A percentile compares a stretch with the other conserved stretches of the same genome.
Evolutionary conservation across 2,329 filamentous ascomycete species (phyloP).

Genomic region (Calonectria multiphialidica): DNA sequence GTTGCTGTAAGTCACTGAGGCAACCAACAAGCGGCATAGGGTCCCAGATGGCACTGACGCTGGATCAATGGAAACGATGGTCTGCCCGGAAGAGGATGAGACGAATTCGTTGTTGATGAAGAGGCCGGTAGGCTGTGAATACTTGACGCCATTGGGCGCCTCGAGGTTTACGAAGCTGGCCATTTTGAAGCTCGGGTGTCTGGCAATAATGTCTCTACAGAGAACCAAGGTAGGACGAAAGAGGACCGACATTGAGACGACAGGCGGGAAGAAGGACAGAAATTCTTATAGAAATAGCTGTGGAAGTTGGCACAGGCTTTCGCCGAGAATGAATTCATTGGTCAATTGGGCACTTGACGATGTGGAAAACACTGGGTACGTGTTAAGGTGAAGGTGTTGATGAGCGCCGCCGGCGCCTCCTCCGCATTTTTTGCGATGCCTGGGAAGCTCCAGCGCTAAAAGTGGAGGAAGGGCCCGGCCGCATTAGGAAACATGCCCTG

Average conservation of each 20-base stretch:
- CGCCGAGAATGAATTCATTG: not conserved
- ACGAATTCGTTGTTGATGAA: slow-evolving; percentile 92
- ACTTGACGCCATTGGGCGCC: slow-evolving; percentile 82
- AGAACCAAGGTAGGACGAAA: slow-evolving; percentile 27
- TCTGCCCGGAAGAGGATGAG: slow-evolving; percentile 39
- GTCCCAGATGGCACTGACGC: slow-evolving; percentile 35
- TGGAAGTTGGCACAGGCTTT: not conserved
- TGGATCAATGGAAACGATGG: slow-evolving; percentile 45
- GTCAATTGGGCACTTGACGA: slow-evolving; percentile 4
- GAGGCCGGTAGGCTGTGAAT: slow-evolving; percentile 78
- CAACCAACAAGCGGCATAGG: no score
- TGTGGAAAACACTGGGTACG: not conserved
- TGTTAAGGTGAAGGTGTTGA: not conserved
- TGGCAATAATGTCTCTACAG: slow-evolving; percentile 22
- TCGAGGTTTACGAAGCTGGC: slow-evolving; percentile 68
- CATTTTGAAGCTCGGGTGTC: slow-evolving; percentile 34
- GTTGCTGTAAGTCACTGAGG: slow-evolving; percentile 7
- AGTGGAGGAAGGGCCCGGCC: not conserved
- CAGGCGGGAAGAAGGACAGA: not conserved
- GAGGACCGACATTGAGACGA: slow-evolving; percentile 2
- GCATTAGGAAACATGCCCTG: not conserved
- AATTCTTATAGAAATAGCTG: slow-evolving; percentile 17
- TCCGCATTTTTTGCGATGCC: slow-evolving; percentile 13
- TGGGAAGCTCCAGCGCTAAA: slow-evolving; percentile 4
- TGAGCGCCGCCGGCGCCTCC: slow-evolving; percentile 17